These are phyloP conservation scores for Gnetum montanum DNA, from an alignment of 75 land plant genomes.

Conservation along the genomic window DNA sequence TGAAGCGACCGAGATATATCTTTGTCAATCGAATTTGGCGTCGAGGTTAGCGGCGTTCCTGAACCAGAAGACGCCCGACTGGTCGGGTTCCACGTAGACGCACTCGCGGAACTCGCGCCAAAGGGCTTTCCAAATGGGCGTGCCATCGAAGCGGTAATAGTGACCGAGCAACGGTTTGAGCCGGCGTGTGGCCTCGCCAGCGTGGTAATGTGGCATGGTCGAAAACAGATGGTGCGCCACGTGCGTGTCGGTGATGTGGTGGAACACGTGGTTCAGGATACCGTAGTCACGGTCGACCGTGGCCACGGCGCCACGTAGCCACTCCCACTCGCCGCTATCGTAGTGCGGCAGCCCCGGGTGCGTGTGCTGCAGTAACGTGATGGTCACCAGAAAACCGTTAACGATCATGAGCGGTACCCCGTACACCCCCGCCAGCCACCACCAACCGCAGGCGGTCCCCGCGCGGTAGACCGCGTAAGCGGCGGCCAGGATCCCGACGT, in stretches of 20 bases:
- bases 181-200: constrained; percentile 65
- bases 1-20: too few species aligned
- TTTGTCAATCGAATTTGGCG: too few species aligned
- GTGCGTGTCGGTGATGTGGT: constrained; percentile 62
- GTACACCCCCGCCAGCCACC: constrained; percentile 42
- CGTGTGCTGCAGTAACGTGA: constrained; percentile 80
- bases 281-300: constrained; percentile 80
- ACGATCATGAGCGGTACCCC: constrained; percentile 60
- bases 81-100: constrained; percentile 42
- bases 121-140: constrained; percentile 48
- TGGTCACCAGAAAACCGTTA: constrained; percentile 59
- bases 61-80: constrained; percentile 59
- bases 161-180: constrained; percentile 54
- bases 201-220: constrained; percentile 86
- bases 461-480: constrained; percentile 26
- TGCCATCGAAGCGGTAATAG: constrained; percentile 56
- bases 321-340: constrained; percentile 61
- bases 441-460: constrained; percentile 19
- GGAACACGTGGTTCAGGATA: constrained; percentile 67
- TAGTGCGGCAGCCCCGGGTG: constrained; percentile 73
- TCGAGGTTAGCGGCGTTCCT: too few species aligned
- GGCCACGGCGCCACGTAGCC: constrained; percentile 65
- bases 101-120: constrained; percentile 74
- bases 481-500: constrained; percentile 33
- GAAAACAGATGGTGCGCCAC: constrained; percentile 69